phyloP scores from a whole-genome alignment of 805 yeast species.

The Pichia deserticola region DNA sequence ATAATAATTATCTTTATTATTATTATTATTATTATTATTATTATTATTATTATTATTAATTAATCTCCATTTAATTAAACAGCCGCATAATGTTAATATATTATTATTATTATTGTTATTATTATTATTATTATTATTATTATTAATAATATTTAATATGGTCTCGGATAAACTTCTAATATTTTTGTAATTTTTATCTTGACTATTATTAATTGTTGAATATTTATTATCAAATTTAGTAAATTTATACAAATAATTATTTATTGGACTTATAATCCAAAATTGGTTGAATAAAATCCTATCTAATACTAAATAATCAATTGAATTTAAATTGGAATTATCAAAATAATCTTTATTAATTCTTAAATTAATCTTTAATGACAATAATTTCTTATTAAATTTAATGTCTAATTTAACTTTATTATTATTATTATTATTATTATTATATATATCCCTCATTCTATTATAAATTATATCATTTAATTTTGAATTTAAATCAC shows the following conservation, averaged over 20 bases:
- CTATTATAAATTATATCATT: conserved; percentile 15
- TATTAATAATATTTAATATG: not conserved
- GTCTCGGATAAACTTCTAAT: not conserved
- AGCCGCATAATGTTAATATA: not conserved
- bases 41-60: not conserved
- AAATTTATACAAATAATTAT: conserved; percentile 3
- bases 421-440: not conserved
- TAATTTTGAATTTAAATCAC: conserved; percentile 10
- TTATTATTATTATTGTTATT: not conserved
- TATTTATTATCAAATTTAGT: conserved; percentile 9
- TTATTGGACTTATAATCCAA: conserved; percentile 5
- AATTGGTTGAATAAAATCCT: conserved; percentile 21
- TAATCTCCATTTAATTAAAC: conserved; percentile 1
- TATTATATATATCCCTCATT: conserved; percentile 11
- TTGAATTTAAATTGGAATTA: not conserved
- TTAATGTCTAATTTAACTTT: not conserved
- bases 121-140: not conserved
- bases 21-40: not conserved
- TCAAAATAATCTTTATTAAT: not conserved
- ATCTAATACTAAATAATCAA: conserved; percentile 19
- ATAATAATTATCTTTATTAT: not conserved
- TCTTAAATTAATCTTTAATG: conserved; percentile 15
- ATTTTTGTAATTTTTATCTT: no score
- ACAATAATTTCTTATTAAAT: conserved; percentile 3
- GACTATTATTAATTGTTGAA: not conserved